Percentiles rank a stretch among this genome's conserved stretches.
Conservation (phyloP, 148 eudicot genomes). For the Vaccinium macrocarpon region DNA sequence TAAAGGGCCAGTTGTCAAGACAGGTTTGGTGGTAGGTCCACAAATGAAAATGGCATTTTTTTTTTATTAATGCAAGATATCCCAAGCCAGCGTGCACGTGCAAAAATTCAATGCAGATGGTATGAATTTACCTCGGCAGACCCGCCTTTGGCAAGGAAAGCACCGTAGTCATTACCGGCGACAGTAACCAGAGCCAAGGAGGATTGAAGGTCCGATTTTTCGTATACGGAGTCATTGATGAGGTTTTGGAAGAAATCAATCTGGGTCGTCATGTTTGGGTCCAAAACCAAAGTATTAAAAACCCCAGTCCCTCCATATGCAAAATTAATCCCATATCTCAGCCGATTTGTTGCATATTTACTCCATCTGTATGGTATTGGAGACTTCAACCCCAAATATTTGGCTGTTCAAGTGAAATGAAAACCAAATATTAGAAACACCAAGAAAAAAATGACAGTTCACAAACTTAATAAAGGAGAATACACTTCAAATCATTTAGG, state of each 20-base stretch:
- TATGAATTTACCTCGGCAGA: slow-evolving; percentile 40
- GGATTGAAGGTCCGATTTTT: slow-evolving; percentile 34
- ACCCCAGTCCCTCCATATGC: slow-evolving; percentile 89
- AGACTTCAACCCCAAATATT: slow-evolving; percentile 43
- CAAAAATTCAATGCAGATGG: not conserved
- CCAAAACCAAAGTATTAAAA: slow-evolving; percentile 38
- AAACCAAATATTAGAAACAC: not conserved
- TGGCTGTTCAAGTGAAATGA: slow-evolving; percentile 38
- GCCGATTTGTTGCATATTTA: slow-evolving; percentile 15
- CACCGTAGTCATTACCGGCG: slow-evolving; percentile 71
- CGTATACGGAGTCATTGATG: slow-evolving; percentile 31
- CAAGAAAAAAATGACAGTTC: not conserved
- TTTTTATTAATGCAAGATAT: too few relatives aligned
- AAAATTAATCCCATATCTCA: slow-evolving; percentile 59
- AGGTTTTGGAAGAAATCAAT: slow-evolving; percentile 58
- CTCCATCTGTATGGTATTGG: slow-evolving; percentile 52
- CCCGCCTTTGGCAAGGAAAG: slow-evolving; percentile 46
- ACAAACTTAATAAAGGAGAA: not conserved
- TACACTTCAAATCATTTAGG: not conserved
- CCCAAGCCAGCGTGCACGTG: too few relatives aligned
- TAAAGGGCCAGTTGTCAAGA: too few relatives aligned
- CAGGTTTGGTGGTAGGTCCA: too few relatives aligned
- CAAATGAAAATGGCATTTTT: too few relatives aligned
- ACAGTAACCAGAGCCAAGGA: slow-evolving; percentile 51
- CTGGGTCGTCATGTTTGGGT: slow-evolving; percentile 85